A percentile compares a stretch with the other conserved stretches of the same genome.
These are phyloP conservation scores for Pleurotus djamor DNA, from an alignment of 768 basidiomycete species.

Conservation along the genomic window DNA sequence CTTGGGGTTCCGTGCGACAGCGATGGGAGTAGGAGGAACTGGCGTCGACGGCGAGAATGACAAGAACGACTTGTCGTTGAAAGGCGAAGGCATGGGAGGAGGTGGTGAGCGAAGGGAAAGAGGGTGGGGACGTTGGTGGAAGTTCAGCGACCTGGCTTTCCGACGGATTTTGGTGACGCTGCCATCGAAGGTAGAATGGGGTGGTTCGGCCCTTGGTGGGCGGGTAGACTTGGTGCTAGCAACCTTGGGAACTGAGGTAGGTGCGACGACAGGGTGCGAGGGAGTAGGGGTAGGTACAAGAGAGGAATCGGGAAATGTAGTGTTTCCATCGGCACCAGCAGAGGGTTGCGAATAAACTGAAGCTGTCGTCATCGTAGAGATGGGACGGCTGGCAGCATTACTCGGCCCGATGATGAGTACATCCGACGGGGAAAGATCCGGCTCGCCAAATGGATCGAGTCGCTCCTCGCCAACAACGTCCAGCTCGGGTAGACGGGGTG, in stretches of 20 bases:
- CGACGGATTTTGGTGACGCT: not conserved
- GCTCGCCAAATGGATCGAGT: constrained; percentile 1
- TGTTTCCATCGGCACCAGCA: not conserved
- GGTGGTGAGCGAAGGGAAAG: not conserved
- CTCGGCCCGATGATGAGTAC: not conserved
- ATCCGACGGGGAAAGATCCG: not conserved
- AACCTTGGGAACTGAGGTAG: not conserved
- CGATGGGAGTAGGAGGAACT: not conserved
- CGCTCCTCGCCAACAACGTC: not conserved
- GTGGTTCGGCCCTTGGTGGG: not conserved
- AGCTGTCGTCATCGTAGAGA: constrained; percentile 2
- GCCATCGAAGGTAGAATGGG: not conserved
- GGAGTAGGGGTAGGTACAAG: not conserved
- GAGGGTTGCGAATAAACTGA: constrained; percentile 7
- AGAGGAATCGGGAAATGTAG: not conserved
- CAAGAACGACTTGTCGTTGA: not conserved
- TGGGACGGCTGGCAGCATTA: not conserved
- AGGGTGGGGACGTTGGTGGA: constrained; percentile 1
- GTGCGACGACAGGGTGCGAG: not conserved
- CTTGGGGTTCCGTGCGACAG: not conserved
- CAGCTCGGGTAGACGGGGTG: constrained; percentile 1
- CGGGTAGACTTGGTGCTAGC: not conserved
- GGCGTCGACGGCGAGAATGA: not conserved
- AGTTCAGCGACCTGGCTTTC: constrained; percentile 1
- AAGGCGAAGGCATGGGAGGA: not conserved